Conservation (phyloP, 176 grass and related monocot genomes). For the Zoysia pacifica region DNA sequence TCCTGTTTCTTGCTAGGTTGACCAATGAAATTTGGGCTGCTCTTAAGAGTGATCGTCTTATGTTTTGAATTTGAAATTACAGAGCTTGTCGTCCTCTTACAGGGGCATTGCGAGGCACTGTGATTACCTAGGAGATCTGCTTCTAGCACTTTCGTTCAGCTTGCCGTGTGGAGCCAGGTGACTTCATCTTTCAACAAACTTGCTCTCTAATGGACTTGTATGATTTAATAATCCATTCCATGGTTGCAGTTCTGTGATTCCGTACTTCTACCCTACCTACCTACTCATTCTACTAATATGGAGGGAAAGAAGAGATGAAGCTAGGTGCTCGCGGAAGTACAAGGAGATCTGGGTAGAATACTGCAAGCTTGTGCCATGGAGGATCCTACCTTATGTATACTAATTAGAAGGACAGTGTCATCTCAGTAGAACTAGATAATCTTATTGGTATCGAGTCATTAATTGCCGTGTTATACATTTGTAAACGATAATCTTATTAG, state of each 20-base stretch:
- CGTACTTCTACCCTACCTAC: constrained; percentile 94
- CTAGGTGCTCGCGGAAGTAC: constrained; percentile 86
- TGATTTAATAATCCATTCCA: neutral
- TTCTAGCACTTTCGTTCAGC: constrained; percentile 91
- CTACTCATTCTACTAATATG: constrained; percentile 87
- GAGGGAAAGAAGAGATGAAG: constrained; percentile 93
- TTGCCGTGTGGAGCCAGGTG: constrained; percentile 90
- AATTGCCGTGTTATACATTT: neutral
- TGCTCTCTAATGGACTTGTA: neutral
- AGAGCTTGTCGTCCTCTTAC: neutral
- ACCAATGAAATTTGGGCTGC: neutral
- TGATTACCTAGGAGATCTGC: constrained; percentile 88
- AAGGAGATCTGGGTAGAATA: constrained; percentile 90
- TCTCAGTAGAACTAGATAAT: constrained; percentile 6
- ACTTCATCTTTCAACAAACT: neutral
- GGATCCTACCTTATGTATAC: constrained; percentile 88
- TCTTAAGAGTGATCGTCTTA: constrained; percentile 9
- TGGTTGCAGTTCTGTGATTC: constrained; percentile 71
- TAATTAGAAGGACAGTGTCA: constrained; percentile 18
- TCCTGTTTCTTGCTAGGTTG: neutral
- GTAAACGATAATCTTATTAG: neutral
- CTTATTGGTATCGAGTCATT: neutral
- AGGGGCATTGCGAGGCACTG: constrained; percentile 95
- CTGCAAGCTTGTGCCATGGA: constrained; percentile 82
- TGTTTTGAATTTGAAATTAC: constrained; percentile 8